Conservation (phyloP, 768 basidiomycete species). For the Auriculariales sp. region DNA sequence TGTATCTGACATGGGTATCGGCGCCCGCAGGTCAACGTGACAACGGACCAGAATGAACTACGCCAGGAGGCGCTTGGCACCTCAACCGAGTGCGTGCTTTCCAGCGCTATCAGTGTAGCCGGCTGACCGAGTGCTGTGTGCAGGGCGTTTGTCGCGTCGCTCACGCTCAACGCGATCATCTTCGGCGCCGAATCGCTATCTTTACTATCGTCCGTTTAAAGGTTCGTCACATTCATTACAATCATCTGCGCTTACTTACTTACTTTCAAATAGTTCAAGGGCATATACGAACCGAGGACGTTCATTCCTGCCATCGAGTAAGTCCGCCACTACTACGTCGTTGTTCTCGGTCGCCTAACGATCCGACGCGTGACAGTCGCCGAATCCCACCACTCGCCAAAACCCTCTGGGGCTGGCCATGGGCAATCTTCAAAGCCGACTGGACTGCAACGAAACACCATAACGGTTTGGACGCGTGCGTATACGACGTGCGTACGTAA, state of each 20-base stretch:
- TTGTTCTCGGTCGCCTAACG: background rate
- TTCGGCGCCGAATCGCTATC: constrained; percentile 53
- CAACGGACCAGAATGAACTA: too few relatives aligned
- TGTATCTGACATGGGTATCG: too few relatives aligned
- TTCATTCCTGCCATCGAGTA: constrained; percentile 37
- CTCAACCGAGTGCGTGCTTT: too few relatives aligned
- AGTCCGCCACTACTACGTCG: constrained; percentile 19
- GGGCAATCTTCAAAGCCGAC: constrained; percentile 45
- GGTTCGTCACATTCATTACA: too few relatives aligned
- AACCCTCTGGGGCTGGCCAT: constrained; percentile 49
- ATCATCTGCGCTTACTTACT: too few relatives aligned
- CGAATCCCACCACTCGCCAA: constrained; percentile 38
- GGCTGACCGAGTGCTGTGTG: too few relatives aligned
- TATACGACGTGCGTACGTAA: too few relatives aligned
- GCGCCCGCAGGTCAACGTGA: too few relatives aligned
- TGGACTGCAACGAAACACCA: constrained; percentile 43
- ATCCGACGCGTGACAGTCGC: constrained; percentile 24
- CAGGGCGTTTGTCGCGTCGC: constrained; percentile 74
- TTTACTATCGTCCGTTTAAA: constrained; percentile 79
- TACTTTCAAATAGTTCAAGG: constrained; percentile 76
- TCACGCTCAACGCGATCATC: constrained; percentile 67
- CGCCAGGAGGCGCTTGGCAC: too few relatives aligned
- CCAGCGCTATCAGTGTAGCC: too few relatives aligned
- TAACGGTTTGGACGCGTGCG: constrained; percentile 85
- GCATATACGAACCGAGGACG: constrained; percentile 81